Evolutionary conservation across 352 stramenopile species (phyloP), one percentile per base, ranked within the genome.

Genomic region (Globisporangium iwayamae): DNA sequence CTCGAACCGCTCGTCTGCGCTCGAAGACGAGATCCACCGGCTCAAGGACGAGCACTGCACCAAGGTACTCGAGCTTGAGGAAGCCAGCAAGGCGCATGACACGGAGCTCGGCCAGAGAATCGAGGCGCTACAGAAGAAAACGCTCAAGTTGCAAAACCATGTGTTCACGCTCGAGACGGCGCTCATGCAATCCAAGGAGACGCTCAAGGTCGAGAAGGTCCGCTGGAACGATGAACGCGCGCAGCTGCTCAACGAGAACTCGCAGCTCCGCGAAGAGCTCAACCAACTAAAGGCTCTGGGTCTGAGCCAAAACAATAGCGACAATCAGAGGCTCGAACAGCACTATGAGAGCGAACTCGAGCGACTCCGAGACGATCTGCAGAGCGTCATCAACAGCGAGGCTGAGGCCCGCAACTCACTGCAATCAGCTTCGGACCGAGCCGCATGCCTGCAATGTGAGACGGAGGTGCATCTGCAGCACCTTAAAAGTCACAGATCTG

Each of bases 1-100:
- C 4, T 83, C 79, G 14, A 87, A 85, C 36, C 69, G 75, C 11
- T 65, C 67, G 4, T 67, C 67, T 6, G 83, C 83, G 39, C 60
- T 92, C 2, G 83, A 90, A 57, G 74, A 83, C 20, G 83, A 90
- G 52, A 83, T 92, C 25, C 63, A 87, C 20, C 60, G 72, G 0
- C 56, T 90, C 9, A 82, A 85, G 10, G 66, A 76, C 20, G 70
- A 89, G 9, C 76, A 89, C 11, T 66, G 34, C 30, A 63, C 59
- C 0, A 73, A 75, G 36, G 53, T 83, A 3, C 57, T 77, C 20
- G 70, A 79, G 32, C 61, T 73, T 2, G 72, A 89, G 20, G 73
- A 85, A 56, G 56, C 60, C 0, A 47, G 64, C 0, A 73, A 65
- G 1, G 62, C 64, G 7, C 75, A 75, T 9, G 63, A 76, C 25